Percentiles rank a stretch among this genome's conserved stretches.
These are phyloP conservation scores for Blastocrithidia nonstop DNA, from an alignment of 208 protist genomes.

Conservation along the genomic window DNA sequence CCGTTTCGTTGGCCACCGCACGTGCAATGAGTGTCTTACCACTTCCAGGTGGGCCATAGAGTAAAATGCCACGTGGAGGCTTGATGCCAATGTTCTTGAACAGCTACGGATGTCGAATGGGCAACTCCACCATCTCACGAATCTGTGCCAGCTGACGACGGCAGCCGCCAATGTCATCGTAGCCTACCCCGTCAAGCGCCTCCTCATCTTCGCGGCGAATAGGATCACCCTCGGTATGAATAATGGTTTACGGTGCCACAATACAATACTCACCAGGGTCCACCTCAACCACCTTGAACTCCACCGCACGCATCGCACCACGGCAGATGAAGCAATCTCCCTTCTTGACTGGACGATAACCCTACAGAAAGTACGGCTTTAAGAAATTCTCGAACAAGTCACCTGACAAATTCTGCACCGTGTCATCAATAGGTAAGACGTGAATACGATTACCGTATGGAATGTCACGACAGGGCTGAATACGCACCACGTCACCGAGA, in stretches of 20 bases:
- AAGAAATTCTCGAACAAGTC: conserved; percentile 99
- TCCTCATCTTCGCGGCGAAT: conserved; percentile 99
- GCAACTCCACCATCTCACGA: conserved; percentile 99
- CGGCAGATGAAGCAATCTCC: conserved; percentile 95
- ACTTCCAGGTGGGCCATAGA: conserved; percentile 98
- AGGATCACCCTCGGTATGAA: conserved; percentile 99
- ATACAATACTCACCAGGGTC: conserved; percentile 97
- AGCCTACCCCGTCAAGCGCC: conserved; percentile 86
- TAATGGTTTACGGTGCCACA: conserved; percentile 97
- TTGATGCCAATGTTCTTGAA: conserved; percentile 99
- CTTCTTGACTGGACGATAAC: conserved; percentile 98
- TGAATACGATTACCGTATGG: conserved; percentile 98
- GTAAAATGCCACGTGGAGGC: conserved; percentile 92
- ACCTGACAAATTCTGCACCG: conserved; percentile 97
- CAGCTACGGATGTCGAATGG: conserved; percentile 96
- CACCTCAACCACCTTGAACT: conserved; percentile 99
- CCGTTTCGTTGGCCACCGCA: conserved; percentile 99
- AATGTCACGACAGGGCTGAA: conserved; percentile 93
- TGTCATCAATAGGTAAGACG: conserved; percentile 99
- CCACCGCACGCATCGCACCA: conserved; percentile 96
- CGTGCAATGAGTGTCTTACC: conserved; percentile 99
- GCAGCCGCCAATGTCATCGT: conserved; percentile 99
- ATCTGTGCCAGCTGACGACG: conserved; percentile 98
- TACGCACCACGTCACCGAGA: conserved; percentile 94
- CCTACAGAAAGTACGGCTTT: conserved; percentile 99